Percentiles rank a stretch among this genome's conserved stretches.
These are phyloP conservation scores for Rhizophlyctis rosea DNA, from an alignment of 192 early-diverging fungal genomes.

Conservation along the genomic window DNA sequence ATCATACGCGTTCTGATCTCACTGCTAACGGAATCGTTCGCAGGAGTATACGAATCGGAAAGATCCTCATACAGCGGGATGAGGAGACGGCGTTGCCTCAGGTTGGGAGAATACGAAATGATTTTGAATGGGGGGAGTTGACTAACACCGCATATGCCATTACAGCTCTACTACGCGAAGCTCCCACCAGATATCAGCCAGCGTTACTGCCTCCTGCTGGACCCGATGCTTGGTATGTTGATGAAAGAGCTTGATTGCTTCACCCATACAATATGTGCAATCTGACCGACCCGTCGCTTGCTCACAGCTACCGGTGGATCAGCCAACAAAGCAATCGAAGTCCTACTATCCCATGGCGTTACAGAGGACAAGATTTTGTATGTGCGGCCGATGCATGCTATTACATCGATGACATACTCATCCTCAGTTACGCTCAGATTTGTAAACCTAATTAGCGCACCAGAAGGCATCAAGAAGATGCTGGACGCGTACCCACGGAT, in stretches of 20 bases:
- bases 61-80: slow-evolving; percentile 93
- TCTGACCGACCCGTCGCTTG: background rate
- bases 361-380: slow-evolving; percentile 70
- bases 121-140: background rate
- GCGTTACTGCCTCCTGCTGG: slow-evolving; percentile 76
- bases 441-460: slow-evolving; percentile 84
- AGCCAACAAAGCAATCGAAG: slow-evolving; percentile 88
- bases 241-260: background rate
- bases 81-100: slow-evolving; percentile 89
- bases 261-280: background rate
- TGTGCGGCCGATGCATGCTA: background rate
- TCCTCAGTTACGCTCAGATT: slow-evolving; percentile 49
- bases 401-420: background rate
- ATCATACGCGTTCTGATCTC: background rate
- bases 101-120: slow-evolving; percentile 27
- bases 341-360: slow-evolving; percentile 79
- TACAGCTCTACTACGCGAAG: slow-evolving; percentile 85
- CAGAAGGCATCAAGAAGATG: slow-evolving; percentile 79
- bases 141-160: too few species aligned
- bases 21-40: too few species aligned
- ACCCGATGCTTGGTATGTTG: slow-evolving; percentile 85
- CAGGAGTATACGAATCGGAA: slow-evolving; percentile 87
- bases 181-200: slow-evolving; percentile 81
- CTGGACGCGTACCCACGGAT: slow-evolving; percentile 68
- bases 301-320: slow-evolving; percentile 86